phyloP scores from a whole-genome alignment of 163 green algal genomes.

The Chlorella variabilis region DNA sequence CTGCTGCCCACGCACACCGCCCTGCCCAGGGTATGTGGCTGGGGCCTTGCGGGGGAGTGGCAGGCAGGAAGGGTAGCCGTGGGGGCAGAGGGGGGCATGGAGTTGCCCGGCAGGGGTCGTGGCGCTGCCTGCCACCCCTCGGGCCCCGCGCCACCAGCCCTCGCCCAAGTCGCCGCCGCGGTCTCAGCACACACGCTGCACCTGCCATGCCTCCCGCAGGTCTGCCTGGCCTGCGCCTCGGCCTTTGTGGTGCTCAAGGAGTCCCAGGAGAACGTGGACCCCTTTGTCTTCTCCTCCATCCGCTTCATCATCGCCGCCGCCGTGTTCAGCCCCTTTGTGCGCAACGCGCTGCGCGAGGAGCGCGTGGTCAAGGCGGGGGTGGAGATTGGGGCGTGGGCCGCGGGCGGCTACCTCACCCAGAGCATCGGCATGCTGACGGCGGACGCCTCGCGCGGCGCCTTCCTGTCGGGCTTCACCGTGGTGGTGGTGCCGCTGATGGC shows the following conservation, averaged over 20 bases:
- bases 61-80: too few relatives aligned
- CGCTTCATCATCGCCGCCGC: conserved; percentile 79
- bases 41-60: too few relatives aligned
- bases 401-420: conserved; percentile 77
- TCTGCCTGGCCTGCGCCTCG: conserved; percentile 55
- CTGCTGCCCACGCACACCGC: too few relatives aligned
- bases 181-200: too few relatives aligned
- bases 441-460: conserved; percentile 75
- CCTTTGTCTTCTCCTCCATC: conserved; percentile 63
- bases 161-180: too few relatives aligned
- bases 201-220: background rate
- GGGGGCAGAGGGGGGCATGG: too few relatives aligned
- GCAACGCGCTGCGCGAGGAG: conserved; percentile 39
- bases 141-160: too few relatives aligned
- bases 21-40: too few relatives aligned
- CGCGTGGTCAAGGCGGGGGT: conserved; percentile 61
- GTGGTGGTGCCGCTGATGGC: conserved; percentile 78
- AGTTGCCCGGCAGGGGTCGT: too few relatives aligned
- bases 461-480: conserved; percentile 87
- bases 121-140: background rate
- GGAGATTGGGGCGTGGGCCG: conserved; percentile 79
- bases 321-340: conserved; percentile 76
- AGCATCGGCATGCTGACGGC: conserved; percentile 72
- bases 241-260: conserved; percentile 76
- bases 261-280: conserved; percentile 51